phyloP scores from a whole-genome alignment of 306 rosid genomes.

The Trifolium pratense region DNA sequence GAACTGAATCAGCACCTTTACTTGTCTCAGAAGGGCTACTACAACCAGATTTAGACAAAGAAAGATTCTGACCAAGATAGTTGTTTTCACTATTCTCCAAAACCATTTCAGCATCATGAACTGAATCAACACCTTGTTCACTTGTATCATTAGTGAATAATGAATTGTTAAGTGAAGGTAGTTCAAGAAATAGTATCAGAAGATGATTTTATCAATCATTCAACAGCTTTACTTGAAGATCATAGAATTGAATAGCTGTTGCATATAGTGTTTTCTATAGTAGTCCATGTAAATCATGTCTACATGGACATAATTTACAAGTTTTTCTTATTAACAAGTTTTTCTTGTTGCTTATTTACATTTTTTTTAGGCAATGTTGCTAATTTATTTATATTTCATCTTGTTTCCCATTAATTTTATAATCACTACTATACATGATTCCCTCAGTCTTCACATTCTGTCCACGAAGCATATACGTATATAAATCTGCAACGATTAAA shows the following conservation, averaged over 20 bases:
- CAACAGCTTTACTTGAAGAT: slow-evolving; percentile 95
- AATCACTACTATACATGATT: no score
- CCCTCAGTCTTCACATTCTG: no score
- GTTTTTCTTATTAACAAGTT: no score
- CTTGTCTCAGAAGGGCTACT: slow-evolving; percentile 92
- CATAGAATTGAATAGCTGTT: slow-evolving; percentile 91
- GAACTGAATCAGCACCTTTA: slow-evolving; percentile 69
- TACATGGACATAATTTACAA: no score
- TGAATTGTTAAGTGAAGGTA: slow-evolving; percentile 65
- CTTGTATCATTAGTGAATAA: slow-evolving; percentile 67
- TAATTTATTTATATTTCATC: no score
- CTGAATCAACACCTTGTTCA: slow-evolving; percentile 59
- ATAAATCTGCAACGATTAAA: no score
- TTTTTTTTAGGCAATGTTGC: no score
- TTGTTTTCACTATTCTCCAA: slow-evolving; percentile 38
- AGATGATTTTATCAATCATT: slow-evolving; percentile 87
- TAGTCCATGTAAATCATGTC: no score
- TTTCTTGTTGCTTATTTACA: no score
- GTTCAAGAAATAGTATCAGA: slow-evolving; percentile 73
- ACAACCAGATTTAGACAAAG: slow-evolving; percentile 82
- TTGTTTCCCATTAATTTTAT: no score
- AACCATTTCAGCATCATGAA: slow-evolving; percentile 49
- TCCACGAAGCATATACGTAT: no score
- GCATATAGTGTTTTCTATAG: no score
- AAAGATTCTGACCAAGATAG: slow-evolving; percentile 44